Conservation (phyloP, 2,329 filamentous ascomycete genomes). For the Clathrospora elynae region DNA sequence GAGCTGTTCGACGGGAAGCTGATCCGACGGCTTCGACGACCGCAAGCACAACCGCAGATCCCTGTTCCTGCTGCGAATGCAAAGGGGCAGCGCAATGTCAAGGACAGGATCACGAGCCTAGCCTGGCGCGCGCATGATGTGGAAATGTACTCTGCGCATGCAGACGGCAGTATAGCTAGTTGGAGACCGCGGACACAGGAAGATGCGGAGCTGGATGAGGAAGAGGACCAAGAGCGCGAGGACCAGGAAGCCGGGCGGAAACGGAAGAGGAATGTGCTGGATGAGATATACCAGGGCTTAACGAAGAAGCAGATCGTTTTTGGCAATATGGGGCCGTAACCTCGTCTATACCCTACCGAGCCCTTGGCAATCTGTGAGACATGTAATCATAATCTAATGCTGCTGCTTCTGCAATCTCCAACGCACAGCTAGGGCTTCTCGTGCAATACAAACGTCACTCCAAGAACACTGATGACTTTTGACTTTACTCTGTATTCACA, state of each 20-base stretch:
- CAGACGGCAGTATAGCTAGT: constrained; percentile 79
- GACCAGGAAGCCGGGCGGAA: constrained; percentile 51
- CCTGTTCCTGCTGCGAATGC: background rate
- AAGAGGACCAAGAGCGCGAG: constrained; percentile 47
- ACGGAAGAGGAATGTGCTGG: constrained; percentile 76
- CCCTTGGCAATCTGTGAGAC: no score
- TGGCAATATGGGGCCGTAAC: constrained; percentile 30
- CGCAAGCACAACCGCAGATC: constrained; percentile 45
- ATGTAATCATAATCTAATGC: no score
- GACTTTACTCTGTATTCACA: no score
- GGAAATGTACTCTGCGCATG: constrained; percentile 80
- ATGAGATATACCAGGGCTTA: constrained; percentile 78
- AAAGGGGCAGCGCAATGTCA: constrained; percentile 49
- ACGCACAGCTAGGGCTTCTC: no score
- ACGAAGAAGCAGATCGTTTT: constrained; percentile 73
- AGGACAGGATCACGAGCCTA: constrained; percentile 68
- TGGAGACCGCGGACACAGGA: constrained; percentile 71
- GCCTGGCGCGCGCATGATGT: constrained; percentile 74
- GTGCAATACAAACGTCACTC: no score
- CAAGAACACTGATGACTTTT: no score
- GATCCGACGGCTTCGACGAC: constrained; percentile 71
- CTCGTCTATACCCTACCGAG: no score
- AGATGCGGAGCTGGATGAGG: constrained; percentile 51
- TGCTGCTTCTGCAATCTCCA: no score
- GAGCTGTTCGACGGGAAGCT: constrained; percentile 78